These are phyloP conservation scores for Talaromyces nanjingensis DNA, from an alignment of 495 filamentous ascomycete genomes.

Conservation along the genomic window DNA sequence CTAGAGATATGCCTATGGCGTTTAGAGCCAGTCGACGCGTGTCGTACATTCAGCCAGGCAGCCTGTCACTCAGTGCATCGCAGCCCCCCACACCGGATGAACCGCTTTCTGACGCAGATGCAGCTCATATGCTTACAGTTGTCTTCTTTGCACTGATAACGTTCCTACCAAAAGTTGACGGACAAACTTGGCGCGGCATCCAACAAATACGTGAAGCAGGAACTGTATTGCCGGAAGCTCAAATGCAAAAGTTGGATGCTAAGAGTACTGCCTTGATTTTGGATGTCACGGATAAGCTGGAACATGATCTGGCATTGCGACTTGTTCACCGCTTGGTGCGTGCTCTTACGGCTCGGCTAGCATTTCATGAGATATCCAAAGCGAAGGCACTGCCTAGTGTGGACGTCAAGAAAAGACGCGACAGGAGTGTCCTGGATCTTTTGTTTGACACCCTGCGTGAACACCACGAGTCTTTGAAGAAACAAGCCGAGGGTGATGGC, in stretches of 20 bases:
- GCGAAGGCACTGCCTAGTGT: slow-evolving; percentile 29
- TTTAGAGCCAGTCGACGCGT: slow-evolving; percentile 28
- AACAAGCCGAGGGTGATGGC: slow-evolving; percentile 23
- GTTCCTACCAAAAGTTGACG: slow-evolving; percentile 37
- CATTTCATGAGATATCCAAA: slow-evolving; percentile 46
- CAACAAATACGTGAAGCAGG: slow-evolving; percentile 47
- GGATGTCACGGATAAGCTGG: slow-evolving; percentile 45
- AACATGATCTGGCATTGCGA: slow-evolving; percentile 53
- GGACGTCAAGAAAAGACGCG: slow-evolving; percentile 25
- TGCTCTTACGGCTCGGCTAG: slow-evolving; percentile 44
- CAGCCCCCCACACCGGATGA: slow-evolving; percentile 20
- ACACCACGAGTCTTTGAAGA: slow-evolving; percentile 11
- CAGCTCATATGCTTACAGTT: slow-evolving; percentile 49
- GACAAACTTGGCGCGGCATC: slow-evolving; percentile 43
- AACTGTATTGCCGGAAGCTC: slow-evolving; percentile 39
- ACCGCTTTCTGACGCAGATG: slow-evolving; percentile 45
- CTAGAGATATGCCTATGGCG: slow-evolving; percentile 42
- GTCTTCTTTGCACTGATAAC: slow-evolving; percentile 51
- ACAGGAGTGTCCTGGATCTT: slow-evolving; percentile 28
- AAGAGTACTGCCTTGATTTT: slow-evolving; percentile 24
- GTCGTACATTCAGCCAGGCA: slow-evolving; percentile 26
- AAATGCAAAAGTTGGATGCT: slow-evolving; percentile 29
- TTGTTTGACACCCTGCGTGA: slow-evolving; percentile 35
- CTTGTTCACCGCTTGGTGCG: slow-evolving; percentile 47
- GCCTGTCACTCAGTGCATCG: slow-evolving; percentile 20